Conservation (phyloP, 345 rosid species). For the Triadica sebifera region DNA sequence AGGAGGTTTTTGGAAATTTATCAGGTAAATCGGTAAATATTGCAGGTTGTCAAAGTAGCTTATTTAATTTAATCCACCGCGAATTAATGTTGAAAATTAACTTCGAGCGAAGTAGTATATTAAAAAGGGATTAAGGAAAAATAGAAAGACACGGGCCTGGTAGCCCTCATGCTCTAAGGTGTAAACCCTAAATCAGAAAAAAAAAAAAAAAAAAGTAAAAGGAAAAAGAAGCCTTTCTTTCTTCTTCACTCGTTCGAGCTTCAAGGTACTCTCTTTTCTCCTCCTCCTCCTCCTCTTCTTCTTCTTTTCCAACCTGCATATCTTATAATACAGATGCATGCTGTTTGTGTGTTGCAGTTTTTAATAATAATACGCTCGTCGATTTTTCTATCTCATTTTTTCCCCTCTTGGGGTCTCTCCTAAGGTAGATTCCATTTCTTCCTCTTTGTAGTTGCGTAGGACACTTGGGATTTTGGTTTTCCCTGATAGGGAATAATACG, state of each 20-base stretch:
- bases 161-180: background rate
- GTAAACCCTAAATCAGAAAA: constrained; percentile 4
- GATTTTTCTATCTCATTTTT: background rate
- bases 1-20: too few relatives aligned
- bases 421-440: background rate
- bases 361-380: background rate
- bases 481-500: background rate
- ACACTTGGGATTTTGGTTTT: background rate
- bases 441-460: background rate
- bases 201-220: too few relatives aligned
- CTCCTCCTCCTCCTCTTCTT: background rate
- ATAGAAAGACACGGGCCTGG: background rate
- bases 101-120: background rate
- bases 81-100: background rate
- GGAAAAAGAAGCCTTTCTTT: background rate
- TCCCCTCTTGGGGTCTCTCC: background rate
- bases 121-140: background rate
- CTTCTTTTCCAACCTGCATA: background rate
- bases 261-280: constrained; percentile 1
- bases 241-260: constrained; percentile 13
- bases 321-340: background rate
- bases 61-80: too few relatives aligned
- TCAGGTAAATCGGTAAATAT: too few relatives aligned
- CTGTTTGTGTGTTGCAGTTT: background rate
- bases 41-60: too few relatives aligned